Evolutionary conservation across 1,284 basidiomycete genomes (phyloP), one percentile per base, ranked within the genome.

Genomic region (Ustilago lituana): DNA sequence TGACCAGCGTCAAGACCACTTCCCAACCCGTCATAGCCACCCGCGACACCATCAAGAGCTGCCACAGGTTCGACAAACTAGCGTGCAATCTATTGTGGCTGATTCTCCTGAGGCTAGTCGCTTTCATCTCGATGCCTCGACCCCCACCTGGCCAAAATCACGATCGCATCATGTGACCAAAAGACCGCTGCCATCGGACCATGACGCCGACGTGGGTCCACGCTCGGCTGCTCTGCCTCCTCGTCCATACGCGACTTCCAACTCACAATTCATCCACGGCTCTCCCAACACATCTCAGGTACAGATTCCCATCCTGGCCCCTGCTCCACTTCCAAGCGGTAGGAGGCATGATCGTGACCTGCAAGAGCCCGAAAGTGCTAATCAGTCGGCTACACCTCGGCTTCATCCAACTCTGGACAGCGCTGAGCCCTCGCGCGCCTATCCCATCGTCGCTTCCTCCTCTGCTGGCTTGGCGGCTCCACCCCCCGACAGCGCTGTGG

Each of bases 171-270:
- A 44, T 14, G 8, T 17, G 5, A 24, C 11, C 22, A 59, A 52
- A 23, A 48, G 49, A 36, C 23, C 44, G 19, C 20, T 52, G 8
- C 37, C 49, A 17, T 27, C 38, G 17, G 56, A 59, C 14, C 44
- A 46, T 15, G 14, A 46, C 8, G 17, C 19, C 15, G 37, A 52
- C 3, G 9, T 23, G 3, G 20, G 47, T 12, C n/a, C 14, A 11
- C 48, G 20, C 20, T 29, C 29, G 11, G 15, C 37, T 9, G 19
- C 43, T 7, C 0, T 29, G 22, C 43, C n/a, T 5, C 20, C 56
- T 20, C 41, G 43, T 7, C 19, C 49, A 4, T 37, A 36, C 32
- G 3, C 43, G 8, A 33, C 48, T 12, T 33, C 48, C 29, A 22
- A 20, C 20, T 3, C 37, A 1, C 41, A 50, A 1, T 11, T 35